phyloP scores from a whole-genome alignment of 2,329 filamentous ascomycete species.

The Colletotrichum chrysophilum region DNA sequence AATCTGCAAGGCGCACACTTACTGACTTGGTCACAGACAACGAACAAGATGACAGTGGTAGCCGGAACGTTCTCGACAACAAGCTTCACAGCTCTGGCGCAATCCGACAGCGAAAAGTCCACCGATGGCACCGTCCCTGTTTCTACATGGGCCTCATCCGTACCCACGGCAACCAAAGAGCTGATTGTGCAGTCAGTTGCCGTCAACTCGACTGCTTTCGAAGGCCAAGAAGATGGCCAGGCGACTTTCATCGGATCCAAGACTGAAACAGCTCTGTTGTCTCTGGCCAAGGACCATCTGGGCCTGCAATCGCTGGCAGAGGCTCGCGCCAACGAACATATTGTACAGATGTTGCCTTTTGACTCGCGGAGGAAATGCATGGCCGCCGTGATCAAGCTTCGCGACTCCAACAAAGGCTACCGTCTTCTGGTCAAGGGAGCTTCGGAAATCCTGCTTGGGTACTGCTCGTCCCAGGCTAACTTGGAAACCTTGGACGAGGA shows the following conservation, averaged over 20 bases:
- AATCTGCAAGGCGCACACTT: neutral
- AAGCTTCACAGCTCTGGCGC: conserved; percentile 40
- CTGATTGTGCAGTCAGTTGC: conserved; percentile 48
- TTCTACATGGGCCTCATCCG: conserved; percentile 25
- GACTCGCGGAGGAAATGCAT: conserved; percentile 62
- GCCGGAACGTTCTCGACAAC: conserved; percentile 62
- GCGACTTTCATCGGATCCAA: conserved; percentile 59
- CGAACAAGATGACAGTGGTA: conserved; percentile 78
- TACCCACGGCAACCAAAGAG: conserved; percentile 31
- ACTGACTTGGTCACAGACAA: conserved; percentile 35
- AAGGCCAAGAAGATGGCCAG: conserved; percentile 52
- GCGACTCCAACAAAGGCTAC: conserved; percentile 41
- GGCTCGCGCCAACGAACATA: conserved; percentile 48
- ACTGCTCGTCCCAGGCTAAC: conserved; percentile 38
- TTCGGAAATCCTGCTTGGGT: conserved; percentile 59
- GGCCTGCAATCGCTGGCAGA: conserved; percentile 53
- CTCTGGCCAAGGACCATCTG: conserved; percentile 54
- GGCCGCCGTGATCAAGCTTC: conserved; percentile 59
- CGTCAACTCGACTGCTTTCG: conserved; percentile 65
- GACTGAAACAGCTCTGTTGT: conserved; percentile 60
- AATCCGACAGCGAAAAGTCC: conserved; percentile 64
- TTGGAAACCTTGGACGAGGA: conserved; percentile 16
- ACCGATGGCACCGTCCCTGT: conserved; percentile 35
- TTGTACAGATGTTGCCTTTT: conserved; percentile 57
- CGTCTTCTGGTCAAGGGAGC: conserved; percentile 61